Evolutionary conservation across 441 rosid species (phyloP).

Genomic region (Populus hybrid): DNA sequence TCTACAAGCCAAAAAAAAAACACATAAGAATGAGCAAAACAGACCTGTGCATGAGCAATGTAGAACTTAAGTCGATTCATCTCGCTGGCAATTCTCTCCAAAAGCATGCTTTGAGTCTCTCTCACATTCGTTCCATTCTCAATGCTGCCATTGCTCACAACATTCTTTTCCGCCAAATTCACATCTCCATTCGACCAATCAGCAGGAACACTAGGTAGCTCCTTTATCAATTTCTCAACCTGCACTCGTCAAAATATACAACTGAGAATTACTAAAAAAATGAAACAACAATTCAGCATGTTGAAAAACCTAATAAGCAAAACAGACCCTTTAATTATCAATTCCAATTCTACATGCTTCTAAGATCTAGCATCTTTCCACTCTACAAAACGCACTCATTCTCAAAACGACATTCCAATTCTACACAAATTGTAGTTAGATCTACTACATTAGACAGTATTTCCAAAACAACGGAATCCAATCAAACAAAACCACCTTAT

Average conservation of each 20-base stretch:
- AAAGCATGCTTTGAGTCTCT: slow-evolving; percentile 95
- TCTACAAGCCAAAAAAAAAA: background rate
- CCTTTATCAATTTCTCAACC: slow-evolving; percentile 98
- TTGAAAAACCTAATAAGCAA: background rate
- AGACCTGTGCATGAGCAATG: slow-evolving; percentile 92
- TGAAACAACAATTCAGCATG: background rate
- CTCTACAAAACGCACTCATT: background rate
- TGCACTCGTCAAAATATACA: slow-evolving; percentile 30
- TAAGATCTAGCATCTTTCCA: slow-evolving; percentile 3
- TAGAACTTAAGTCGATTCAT: slow-evolving; percentile 96
- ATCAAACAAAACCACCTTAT: background rate
- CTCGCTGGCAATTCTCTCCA: slow-evolving; percentile 96
- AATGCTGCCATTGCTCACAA: slow-evolving; percentile 37
- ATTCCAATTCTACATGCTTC: background rate
- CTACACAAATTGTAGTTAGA: background rate
- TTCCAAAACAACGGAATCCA: background rate
- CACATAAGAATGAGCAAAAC: slow-evolving; percentile 15
- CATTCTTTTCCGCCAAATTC: slow-evolving; percentile 40
- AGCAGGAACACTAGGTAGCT: slow-evolving; percentile 69
- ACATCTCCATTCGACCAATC: slow-evolving; percentile 77
- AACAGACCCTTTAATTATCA: background rate
- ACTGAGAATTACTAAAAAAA: background rate
- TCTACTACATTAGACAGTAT: background rate
- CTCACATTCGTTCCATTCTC: slow-evolving; percentile 82
- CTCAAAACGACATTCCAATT: background rate